A percentile compares a stretch with the other conserved stretches of the same genome.
These are phyloP conservation scores for Termitomyces eurrhizus DNA, from an alignment of 768 basidiomycete genomes.

Conservation along the genomic window DNA sequence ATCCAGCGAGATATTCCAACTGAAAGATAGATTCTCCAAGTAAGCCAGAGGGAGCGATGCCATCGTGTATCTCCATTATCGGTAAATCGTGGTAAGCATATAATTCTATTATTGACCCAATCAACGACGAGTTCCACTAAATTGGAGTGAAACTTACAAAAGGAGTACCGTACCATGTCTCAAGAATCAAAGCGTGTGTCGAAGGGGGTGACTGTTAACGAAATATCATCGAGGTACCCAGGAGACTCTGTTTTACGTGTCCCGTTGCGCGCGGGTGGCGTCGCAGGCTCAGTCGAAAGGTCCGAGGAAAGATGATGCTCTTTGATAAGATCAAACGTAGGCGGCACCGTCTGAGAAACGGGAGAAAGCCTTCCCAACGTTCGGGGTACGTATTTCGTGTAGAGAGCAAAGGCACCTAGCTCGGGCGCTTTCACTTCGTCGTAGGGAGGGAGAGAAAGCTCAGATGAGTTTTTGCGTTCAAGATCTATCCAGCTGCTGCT, in stretches of 20 bases:
- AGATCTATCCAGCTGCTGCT: slow-evolving; percentile 10
- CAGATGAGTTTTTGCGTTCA: slow-evolving; percentile 6
- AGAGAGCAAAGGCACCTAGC: neutral
- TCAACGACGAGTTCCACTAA: neutral
- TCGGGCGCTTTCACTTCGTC: neutral
- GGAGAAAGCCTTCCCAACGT: slow-evolving; percentile 6
- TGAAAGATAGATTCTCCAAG: neutral
- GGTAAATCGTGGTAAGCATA: neutral
- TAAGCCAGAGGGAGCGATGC: no score
- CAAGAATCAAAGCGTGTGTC: neutral
- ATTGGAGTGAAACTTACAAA: neutral
- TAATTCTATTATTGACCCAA: neutral
- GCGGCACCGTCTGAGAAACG: neutral
- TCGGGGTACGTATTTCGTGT: slow-evolving; percentile 9
- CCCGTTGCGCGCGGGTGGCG: no score
- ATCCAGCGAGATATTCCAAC: neutral
- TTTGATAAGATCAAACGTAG: slow-evolving; percentile 4
- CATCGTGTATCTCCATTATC: neutral
- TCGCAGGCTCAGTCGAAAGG: slow-evolving; percentile 2
- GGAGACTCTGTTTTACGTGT: neutral
- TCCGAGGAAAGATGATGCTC: slow-evolving; percentile 8
- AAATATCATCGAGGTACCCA: neutral
- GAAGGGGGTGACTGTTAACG: neutral
- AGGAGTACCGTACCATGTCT: neutral
- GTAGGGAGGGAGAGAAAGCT: neutral